Base-by-base conservation (phyloP, 1,139 yeast species). In the Candida sp. region DNA sequence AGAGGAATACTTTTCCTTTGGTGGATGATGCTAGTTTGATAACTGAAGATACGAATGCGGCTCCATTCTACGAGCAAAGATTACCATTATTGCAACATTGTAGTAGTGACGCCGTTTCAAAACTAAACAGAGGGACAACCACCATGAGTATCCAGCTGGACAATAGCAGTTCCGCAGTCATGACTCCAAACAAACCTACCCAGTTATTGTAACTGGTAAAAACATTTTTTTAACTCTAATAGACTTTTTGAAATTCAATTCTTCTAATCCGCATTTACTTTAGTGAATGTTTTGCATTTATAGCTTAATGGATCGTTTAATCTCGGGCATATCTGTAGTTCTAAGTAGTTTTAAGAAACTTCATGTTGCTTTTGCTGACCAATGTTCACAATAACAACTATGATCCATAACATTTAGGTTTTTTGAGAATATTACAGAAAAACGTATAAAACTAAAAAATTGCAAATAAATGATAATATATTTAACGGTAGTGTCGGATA, bases 71-170 rank as follows among this genome's bases (percentile, higher is more conserved):
- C 11, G 38, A 36, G 5, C 38, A 36, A 23, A 22, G 38, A 23
- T 23, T 36, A 15, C 38, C 38, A 5, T 25, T 36, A 36, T 23
- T 36, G 12, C 38, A 36, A 36, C 38, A 36, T 19, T 36, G 11
- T 19, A 36, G 38, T 15, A 23, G 21, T 6, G 38, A 36, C 7
- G 25, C 38, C 9, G 32, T 36, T 3, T 22, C 38, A 9, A 36
- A 23, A 36, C 12, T 36, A 22, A 36, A 36, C 21, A 11, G 38
- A 22, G 25, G 22, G 12, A 4, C 11, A 3, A 36, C 32, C 15
- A 23, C 32, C 32, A 22, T 36, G 38, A 36, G 38, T 23, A 22
- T 36, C 8, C 38, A 36, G 32, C 38, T 36, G 38, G 38, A 36
- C 22, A 22, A 22, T 22, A 23, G 32, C 15, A 36, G 15, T 15